Base-by-base conservation (phyloP, 768 basidiomycete genomes). In the Hirschioporus abietinus region DNA sequence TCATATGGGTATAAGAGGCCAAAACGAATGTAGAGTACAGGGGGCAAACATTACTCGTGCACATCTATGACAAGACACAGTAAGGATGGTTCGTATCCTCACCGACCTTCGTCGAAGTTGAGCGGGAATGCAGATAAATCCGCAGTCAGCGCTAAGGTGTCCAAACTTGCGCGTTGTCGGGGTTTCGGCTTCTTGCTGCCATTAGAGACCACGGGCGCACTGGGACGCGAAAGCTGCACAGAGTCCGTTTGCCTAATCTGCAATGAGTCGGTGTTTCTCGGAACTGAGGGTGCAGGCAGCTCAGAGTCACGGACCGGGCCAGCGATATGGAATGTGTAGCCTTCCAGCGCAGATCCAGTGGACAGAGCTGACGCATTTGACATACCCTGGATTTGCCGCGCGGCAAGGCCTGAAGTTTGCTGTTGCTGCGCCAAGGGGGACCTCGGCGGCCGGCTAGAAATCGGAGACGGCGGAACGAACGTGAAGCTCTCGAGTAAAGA, bases 401-500 rank as follows among this genome's bases (percentile, higher is more conserved):
- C 81, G 3, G 89, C 88, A 60, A 89, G 89, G 20, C 63, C 64
- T 27, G 68, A 63, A 7, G 75, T 76, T 67, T 84, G 82, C 23
- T 82, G 78, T 68, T 89, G 88, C 74, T 89, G 86, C 27, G 77
- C 81, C 23, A 90, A 79, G 8, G 92, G 91, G 10, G 91, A 92
- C 66, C 87, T 86, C 42, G 89, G 89, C 10, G 91, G 92, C 64
- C 89, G 82, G 70, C 91, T 86, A n/a, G 91, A 92, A 67, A 94
- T 93, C 7, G 93, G 93, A 8, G 92, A 93, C 0, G 93, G 93
- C 25, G 93, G 93, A 9, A 95, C 92, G 74, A 95, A 93, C 36
- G 91, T 91, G 82, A 95, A 95, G 17, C 86, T 88, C 76, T 93
- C 92, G 27, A 94, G 82, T 70, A 94, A 92, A 2, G 92, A 93